Evolutionary conservation across 2,329 filamentous ascomycete genomes (phyloP).

Genomic region (Aspergillus quadrilineatus): DNA sequence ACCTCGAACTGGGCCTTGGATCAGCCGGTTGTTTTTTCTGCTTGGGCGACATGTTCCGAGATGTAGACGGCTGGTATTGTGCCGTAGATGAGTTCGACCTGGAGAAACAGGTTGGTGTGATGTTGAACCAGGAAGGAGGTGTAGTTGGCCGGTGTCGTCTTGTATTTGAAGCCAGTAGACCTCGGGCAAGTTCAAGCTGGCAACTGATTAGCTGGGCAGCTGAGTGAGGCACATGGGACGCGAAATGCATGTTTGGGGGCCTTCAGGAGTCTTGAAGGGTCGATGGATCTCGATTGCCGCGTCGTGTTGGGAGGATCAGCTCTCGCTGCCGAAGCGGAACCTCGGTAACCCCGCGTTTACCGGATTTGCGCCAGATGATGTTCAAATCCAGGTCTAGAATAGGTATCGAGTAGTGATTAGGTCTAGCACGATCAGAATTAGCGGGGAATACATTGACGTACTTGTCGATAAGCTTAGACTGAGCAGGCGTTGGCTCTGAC

Average conservation of each 20-base stretch:
- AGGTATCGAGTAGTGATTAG: neutral
- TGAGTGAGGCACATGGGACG: slow-evolving; percentile 9
- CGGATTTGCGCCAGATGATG: neutral
- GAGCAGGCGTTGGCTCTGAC: neutral
- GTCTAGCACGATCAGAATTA: neutral
- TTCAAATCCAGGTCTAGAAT: neutral
- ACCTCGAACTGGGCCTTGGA: slow-evolving; percentile 67
- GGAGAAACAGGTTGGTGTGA: neutral
- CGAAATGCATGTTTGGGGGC: slow-evolving; percentile 10
- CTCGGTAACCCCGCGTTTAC: slow-evolving; percentile 19
- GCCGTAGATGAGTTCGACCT: slow-evolving; percentile 19
- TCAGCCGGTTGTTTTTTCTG: slow-evolving; percentile 42
- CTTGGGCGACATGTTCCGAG: slow-evolving; percentile 23
- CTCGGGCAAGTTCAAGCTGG: slow-evolving; percentile 13
- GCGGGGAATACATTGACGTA: neutral
- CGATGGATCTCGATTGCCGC: neutral
- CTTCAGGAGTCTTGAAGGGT: neutral
- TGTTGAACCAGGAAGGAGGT: neutral
- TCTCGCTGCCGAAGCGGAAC: slow-evolving; percentile 8
- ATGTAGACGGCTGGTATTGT: slow-evolving; percentile 2
- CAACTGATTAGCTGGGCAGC: slow-evolving; percentile 13
- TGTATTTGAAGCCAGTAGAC: slow-evolving; percentile 7
- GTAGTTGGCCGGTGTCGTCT: neutral
- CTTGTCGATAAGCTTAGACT: neutral
- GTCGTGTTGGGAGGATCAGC: neutral